Conservation (phyloP, 2,329 filamentous ascomycete genomes). For the Xylariaceae sp. region DNA sequence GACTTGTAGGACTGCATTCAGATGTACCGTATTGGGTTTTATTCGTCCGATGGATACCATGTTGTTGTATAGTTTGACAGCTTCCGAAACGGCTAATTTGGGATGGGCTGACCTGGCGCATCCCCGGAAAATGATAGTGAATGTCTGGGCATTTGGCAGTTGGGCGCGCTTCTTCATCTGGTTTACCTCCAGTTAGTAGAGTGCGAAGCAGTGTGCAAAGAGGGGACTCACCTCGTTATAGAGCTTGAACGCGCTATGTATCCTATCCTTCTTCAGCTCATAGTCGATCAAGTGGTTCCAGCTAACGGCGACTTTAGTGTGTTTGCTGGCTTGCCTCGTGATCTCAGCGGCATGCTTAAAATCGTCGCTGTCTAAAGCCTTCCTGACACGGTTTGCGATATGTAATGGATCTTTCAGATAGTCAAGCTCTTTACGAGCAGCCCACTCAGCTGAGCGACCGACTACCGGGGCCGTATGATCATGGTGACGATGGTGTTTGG, state of each 20-base stretch:
- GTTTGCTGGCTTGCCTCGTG: slow-evolving; percentile 71
- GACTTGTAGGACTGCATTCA: slow-evolving; percentile 86
- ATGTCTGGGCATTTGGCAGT: slow-evolving; percentile 81
- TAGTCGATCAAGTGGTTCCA: slow-evolving; percentile 90
- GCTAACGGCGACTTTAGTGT: slow-evolving; percentile 71
- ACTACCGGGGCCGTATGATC: slow-evolving; percentile 31
- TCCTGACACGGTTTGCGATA: slow-evolving; percentile 71
- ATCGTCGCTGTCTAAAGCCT: slow-evolving; percentile 63
- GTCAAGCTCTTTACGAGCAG: slow-evolving; percentile 62
- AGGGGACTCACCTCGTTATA: slow-evolving; percentile 77
- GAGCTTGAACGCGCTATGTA: slow-evolving; percentile 75
- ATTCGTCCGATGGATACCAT: slow-evolving; percentile 71
- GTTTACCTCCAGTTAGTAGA: slow-evolving; percentile 44
- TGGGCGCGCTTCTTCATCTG: slow-evolving; percentile 93
- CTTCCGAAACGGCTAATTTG: slow-evolving; percentile 68
- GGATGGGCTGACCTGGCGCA: slow-evolving; percentile 67
- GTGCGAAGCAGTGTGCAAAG: slow-evolving; percentile 20
- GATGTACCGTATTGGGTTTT: slow-evolving; percentile 78
- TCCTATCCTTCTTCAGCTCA: slow-evolving; percentile 64
- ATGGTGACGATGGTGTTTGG: slow-evolving; percentile 35
- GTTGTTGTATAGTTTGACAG: slow-evolving; percentile 77
- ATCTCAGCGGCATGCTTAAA: slow-evolving; percentile 72
- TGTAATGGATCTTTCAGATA: slow-evolving; percentile 74
- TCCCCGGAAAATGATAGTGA: slow-evolving; percentile 81
- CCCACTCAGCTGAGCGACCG: slow-evolving; percentile 42